Percentiles rank a stretch among this genome's conserved stretches.
Conservation (phyloP, 345 rosid genomes). For the Fremontodendron californicum region DNA sequence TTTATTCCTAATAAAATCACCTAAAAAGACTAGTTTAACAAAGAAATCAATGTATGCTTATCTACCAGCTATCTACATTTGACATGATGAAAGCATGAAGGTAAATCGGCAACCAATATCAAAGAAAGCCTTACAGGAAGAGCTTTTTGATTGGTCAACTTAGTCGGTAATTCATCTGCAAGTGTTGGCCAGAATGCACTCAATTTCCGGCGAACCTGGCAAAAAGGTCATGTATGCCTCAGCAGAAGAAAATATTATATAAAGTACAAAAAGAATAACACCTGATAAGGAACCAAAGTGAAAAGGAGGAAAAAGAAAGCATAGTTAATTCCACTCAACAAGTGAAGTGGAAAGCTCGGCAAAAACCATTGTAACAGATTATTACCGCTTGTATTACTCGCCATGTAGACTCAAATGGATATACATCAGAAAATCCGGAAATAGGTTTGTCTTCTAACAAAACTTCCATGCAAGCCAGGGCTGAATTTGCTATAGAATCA, state of each 20-base stretch:
- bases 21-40: neutral
- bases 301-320: neutral
- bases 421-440: conserved; percentile 55
- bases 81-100: conserved; percentile 5
- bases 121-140: conserved; percentile 29
- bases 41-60: neutral
- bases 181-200: conserved; percentile 70
- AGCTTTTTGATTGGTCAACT: conserved; percentile 48
- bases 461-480: conserved; percentile 82
- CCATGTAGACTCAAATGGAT: conserved; percentile 91
- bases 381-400: conserved; percentile 70
- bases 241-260: conserved; percentile 1
- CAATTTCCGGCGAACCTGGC: conserved; percentile 65
- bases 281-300: conserved; percentile 6
- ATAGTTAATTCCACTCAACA: neutral
- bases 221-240: conserved; percentile 19
- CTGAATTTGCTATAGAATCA: conserved; percentile 73
- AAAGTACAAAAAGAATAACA: neutral
- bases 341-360: neutral
- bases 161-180: conserved; percentile 56
- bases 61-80: neutral
- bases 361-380: conserved; percentile 8
- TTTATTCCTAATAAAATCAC: neutral
- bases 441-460: conserved; percentile 55
- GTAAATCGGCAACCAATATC: neutral